Evolutionary conservation across 768 basidiomycete genomes (phyloP), one percentile per base, ranked within the genome.

Genomic region (Porpolomopsis calyptriformis): DNA sequence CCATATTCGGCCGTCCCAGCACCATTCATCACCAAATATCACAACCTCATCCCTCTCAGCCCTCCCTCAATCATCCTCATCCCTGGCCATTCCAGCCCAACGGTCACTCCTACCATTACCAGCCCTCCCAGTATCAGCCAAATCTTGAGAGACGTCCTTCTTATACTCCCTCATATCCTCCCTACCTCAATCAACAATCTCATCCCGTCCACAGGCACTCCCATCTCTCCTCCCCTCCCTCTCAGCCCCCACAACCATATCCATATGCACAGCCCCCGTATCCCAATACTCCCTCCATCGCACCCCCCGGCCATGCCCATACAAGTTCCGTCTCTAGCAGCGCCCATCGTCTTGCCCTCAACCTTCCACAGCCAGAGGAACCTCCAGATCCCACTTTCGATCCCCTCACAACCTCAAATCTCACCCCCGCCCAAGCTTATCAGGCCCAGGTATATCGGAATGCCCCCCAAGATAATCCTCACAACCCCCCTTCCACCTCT

Each of bases 1-100:
- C 81, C 57, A 89, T 91, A 66, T 91, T 91, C 64, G 86, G 86
- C 20, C 75, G 87, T 20, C 82, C 85, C 43, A 76, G 77, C 42
- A 52, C 67, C 25, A 78, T 78, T 60, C 80, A 79, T 53, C 63
- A 67, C 40, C 64, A 65, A 48, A 7, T 14, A 7, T 14, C 14
- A 31, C 29, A 31, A 31, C 48, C 55, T 25, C 22, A 52, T 58
- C 38, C 52, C 56, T 42, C 52, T 52, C 43, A 31, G 31, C 14
- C 12, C 16, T 24, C 24, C 2, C 18, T 27, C 48, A 36, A 49
- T 24, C 57, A 60, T 47, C 50, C 53, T 23, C 57, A 50, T 45
- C 57, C 58, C 41, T 29, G 60, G 39, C 57, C 52, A 46, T 57
- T 61, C 55, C 55, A 61, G 50, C 43, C 56, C 56, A 12, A 57